Percentiles rank a stretch among this genome's conserved stretches.
phyloP scores from a whole-genome alignment of 1,284 basidiomycete genomes.

The Moniliophthora roreri region DNA sequence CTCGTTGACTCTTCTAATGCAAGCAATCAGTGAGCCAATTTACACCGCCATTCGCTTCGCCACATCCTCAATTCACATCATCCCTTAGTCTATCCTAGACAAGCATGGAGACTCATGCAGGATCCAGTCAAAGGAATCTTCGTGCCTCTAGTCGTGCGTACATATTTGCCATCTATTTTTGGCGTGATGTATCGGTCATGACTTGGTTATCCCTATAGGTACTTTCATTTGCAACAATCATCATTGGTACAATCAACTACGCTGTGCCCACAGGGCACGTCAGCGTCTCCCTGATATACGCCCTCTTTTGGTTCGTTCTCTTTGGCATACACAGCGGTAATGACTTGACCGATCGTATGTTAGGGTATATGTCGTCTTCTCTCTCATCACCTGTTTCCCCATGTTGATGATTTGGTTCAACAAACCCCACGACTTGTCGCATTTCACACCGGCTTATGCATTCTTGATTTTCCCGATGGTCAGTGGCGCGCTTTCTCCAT shows the following conservation, averaged over 20 bases:
- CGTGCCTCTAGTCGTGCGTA: slow-evolving; percentile 40
- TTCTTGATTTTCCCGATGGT: slow-evolving; percentile 51
- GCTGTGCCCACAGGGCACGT: slow-evolving; percentile 37
- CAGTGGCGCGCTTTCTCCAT: no score
- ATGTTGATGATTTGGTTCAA: slow-evolving; percentile 56
- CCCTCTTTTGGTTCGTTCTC: slow-evolving; percentile 41
- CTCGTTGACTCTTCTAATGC: slow-evolving; percentile 37
- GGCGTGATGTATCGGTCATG: not conserved
- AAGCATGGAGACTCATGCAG: slow-evolving; percentile 40
- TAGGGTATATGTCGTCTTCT: slow-evolving; percentile 44
- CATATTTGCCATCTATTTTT: not conserved
- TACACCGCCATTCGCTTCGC: not conserved
- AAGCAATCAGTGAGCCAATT: slow-evolving; percentile 37
- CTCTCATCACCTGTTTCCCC: slow-evolving; percentile 42
- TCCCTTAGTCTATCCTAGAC: slow-evolving; percentile 40
- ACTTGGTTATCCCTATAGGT: slow-evolving; percentile 26
- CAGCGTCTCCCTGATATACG: slow-evolving; percentile 35
- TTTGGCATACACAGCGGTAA: not conserved
- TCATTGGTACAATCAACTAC: slow-evolving; percentile 50
- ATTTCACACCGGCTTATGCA: slow-evolving; percentile 48
- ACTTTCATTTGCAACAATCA: slow-evolving; percentile 48
- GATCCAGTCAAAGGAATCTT: slow-evolving; percentile 48
- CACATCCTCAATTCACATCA: not conserved
- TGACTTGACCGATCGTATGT: not conserved
- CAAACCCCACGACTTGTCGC: slow-evolving; percentile 41